phyloP scores from a whole-genome alignment of 805 yeast species.

The Zygoascus bituminiphila region DNA sequence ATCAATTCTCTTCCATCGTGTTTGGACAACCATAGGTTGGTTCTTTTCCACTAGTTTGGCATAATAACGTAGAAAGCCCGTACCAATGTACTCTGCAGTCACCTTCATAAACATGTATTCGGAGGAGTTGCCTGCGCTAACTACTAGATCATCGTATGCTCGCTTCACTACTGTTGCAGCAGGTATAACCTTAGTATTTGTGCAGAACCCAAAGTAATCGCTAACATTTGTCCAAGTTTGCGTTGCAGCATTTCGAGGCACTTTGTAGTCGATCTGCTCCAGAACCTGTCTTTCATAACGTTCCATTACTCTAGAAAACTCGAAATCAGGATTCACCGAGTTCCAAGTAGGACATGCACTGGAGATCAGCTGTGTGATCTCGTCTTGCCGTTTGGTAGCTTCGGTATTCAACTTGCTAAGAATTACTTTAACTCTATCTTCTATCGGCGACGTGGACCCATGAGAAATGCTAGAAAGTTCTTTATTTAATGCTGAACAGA shows the following conservation, averaged over 20 bases:
- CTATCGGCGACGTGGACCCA: neutral
- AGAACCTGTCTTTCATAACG: neutral
- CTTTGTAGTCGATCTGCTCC: neutral
- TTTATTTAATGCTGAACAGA: neutral
- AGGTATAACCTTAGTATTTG: neutral
- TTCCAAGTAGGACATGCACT: conserved; percentile 1
- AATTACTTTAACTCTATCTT: neutral
- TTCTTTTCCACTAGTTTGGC: neutral
- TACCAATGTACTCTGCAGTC: neutral
- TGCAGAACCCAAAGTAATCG: neutral
- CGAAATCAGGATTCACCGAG: neutral
- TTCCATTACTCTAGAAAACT: neutral
- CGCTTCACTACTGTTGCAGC: neutral
- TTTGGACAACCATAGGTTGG: neutral
- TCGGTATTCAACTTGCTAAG: neutral
- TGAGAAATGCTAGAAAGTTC: neutral
- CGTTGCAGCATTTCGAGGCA: neutral
- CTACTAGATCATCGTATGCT: neutral
- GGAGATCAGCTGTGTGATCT: neutral
- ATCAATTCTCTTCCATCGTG: conserved; percentile 40
- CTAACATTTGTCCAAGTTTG: neutral
- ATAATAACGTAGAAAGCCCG: neutral
- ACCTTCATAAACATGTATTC: neutral
- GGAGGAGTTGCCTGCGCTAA: neutral
- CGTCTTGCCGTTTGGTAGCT: neutral